Base-by-base conservation (phyloP, 257 asterid genomes). In the Penstemon barbatus region DNA sequence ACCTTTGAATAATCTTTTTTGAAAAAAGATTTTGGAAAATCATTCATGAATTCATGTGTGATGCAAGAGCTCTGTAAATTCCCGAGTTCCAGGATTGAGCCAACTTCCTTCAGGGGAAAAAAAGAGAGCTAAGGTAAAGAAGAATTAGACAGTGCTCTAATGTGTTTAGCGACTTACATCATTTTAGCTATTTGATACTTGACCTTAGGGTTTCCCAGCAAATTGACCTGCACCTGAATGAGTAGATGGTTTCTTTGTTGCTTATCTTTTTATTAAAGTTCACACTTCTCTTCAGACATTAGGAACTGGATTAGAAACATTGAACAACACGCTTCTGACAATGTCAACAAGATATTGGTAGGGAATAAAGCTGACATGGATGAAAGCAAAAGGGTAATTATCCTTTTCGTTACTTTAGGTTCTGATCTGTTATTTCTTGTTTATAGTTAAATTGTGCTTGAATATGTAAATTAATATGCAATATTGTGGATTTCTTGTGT, bases 301-400 rank as follows among this genome's bases (percentile, higher is more conserved):
- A 77, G 82, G 77, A 84, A 84, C 78, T 84, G 33, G 33, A 25
- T 25, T 25, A 25, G 33, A 25, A 25, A 25, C 33, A 25, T 25
- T 25, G 33, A 25, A 68, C 89, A 84, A 6, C 89, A 84, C 59
- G 89, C 89, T 65, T 81, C 87, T 49, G 89, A 84, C 78, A 84
- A 84, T 70, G 89, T 84, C 77, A 81, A 84, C 85, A 84, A 81
- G 78, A 60, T 84, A 65, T 67, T 85, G 75, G 86, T 85, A 5
- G 90, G 88, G 60, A 85, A 85, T 84, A 82, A 85, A 71, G 90
- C 90, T 62, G 90, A 85, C 71, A 82, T 80, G 88, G 90, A 85
- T 25, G 88, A 85, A 80, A 85, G 88, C 88, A 85, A 81, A 75
- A 79, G 91, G 88, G 91, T 83, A 55, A 40, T 8, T 15, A 49